Base-by-base conservation (phyloP, 2,329 filamentous ascomycete genomes). In the Parasarocladium wereldwijsianum region DNA sequence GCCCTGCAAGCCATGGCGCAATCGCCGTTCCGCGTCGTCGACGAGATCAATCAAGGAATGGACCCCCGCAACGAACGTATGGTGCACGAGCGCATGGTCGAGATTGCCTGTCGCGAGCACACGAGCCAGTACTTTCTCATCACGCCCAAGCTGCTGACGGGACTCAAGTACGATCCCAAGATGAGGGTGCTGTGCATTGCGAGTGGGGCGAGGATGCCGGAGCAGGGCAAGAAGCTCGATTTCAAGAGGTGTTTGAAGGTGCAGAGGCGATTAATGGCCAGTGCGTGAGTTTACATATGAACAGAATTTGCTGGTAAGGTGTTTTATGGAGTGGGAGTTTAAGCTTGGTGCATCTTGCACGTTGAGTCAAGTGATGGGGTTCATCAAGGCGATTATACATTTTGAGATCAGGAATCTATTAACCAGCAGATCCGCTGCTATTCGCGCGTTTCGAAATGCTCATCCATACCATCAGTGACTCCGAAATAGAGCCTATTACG, bases 11-110 rank as follows among this genome's bases (percentile, higher is more conserved):
- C 82, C 29, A 76, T 98, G 44, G 87, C 90, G 11, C 80, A 85
- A 44, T 85, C 86, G 4, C 90, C 90, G 1, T 98, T 98, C 69
- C 84, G 90, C 31, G 87, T 98, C 29, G 90, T 98, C 35, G 90
- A 98, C 55, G 90, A 98, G 59, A 98, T 98, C 64, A 98, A 98
- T 49, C 90, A 98, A 57, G 90, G 90, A 40, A 98, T 98, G 90
- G 90, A 98, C 52, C 90, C 87, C 24, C 77, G 90, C 44, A 98
- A 98, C 55, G 90, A 98, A 57, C 81, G 90, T 42, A 92, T 94
- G 72, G 86, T 98, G 11, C 90, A 98, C 57, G 84, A 87, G 49
- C 82, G 90, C 38, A 92, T 98, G 80, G 90, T 98, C 7, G 85
- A 94, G 46, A 94, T 98, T 47, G 90, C 90, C 24, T 96, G 90